Evolutionary conservation across 2,329 filamentous ascomycete genomes (phyloP).

Genomic region (Verticillium nubilum): DNA sequence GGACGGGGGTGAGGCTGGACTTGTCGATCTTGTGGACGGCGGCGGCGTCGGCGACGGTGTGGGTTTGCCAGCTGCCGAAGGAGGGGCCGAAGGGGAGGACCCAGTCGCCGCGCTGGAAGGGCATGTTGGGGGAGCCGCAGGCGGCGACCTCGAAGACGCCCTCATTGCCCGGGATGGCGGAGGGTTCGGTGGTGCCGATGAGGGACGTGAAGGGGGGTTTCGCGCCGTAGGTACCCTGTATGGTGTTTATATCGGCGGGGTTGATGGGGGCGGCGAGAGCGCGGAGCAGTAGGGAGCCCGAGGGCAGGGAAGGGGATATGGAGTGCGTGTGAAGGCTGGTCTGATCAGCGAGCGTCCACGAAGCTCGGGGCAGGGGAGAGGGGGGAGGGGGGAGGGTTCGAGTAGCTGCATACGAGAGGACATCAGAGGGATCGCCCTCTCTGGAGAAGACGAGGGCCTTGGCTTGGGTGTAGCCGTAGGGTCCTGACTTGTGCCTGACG

Average conservation of each 20-base stretch:
- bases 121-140: constrained; percentile 49
- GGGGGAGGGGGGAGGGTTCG: not conserved
- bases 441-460: constrained; percentile 74
- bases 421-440: constrained; percentile 69
- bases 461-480: constrained; percentile 78
- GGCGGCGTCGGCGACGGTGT: constrained; percentile 59
- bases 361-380: not conserved
- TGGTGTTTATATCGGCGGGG: constrained; percentile 95
- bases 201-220: constrained; percentile 71
- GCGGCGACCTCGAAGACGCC: constrained; percentile 86
- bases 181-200: constrained; percentile 71
- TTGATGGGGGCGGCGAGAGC: constrained; percentile 91
- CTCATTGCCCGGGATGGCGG: constrained; percentile 83
- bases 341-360: not conserved
- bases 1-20: constrained; percentile 64
- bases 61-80: constrained; percentile 93
- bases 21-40: constrained; percentile 66
- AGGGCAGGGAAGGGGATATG: constrained; percentile 68
- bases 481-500: constrained; percentile 50
- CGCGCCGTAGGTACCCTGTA: constrained; percentile 92
- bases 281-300: constrained; percentile 65
- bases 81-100: constrained; percentile 80
- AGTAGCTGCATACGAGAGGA: constrained; percentile 48
- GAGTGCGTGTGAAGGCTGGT: constrained; percentile 65
- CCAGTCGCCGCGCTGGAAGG: constrained; percentile 76